Evolutionary conservation across 202 grass and related monocot species (phyloP).

Genomic region (Schoenoplectus triqueter): DNA sequence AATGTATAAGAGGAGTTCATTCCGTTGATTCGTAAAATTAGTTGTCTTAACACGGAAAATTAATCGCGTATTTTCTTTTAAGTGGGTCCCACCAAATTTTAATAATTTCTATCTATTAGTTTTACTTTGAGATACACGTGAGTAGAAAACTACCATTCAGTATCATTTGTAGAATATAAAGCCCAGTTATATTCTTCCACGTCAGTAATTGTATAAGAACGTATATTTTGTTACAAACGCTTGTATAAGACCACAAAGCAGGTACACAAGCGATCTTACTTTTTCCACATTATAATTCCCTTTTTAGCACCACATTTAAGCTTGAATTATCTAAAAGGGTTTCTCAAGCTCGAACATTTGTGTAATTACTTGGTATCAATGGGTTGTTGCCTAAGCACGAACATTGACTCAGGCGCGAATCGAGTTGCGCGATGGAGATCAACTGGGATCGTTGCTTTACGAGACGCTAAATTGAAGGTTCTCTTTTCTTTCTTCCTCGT

Average conservation of each 20-base stretch:
- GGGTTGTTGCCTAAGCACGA: conserved; percentile 83
- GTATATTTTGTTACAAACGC: neutral
- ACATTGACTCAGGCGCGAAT: conserved; percentile 57
- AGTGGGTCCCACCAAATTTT: neutral
- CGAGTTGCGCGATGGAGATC: conserved; percentile 72
- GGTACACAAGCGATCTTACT: neutral
- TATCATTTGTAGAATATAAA: neutral
- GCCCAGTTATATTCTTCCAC: neutral
- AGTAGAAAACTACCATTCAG: neutral
- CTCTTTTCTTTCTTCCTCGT: neutral
- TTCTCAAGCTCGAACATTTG: conserved; percentile 18
- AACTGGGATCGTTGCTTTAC: conserved; percentile 86
- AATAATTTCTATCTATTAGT: neutral
- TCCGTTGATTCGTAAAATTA: neutral
- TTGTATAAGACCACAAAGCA: neutral
- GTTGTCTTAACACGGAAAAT: neutral
- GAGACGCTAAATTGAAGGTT: conserved; percentile 89
- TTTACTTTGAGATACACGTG: neutral
- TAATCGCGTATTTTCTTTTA: neutral
- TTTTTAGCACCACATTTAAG: neutral
- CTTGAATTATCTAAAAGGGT: neutral
- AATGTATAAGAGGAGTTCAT: neutral
- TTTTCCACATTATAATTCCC: neutral
- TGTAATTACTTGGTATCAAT: conserved; percentile 38
- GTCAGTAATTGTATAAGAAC: neutral